Percentiles rank a stretch among this genome's conserved stretches.
Evolutionary conservation across 768 basidiomycete genomes (phyloP).

Genomic region (Pulveroboletus sp.): DNA sequence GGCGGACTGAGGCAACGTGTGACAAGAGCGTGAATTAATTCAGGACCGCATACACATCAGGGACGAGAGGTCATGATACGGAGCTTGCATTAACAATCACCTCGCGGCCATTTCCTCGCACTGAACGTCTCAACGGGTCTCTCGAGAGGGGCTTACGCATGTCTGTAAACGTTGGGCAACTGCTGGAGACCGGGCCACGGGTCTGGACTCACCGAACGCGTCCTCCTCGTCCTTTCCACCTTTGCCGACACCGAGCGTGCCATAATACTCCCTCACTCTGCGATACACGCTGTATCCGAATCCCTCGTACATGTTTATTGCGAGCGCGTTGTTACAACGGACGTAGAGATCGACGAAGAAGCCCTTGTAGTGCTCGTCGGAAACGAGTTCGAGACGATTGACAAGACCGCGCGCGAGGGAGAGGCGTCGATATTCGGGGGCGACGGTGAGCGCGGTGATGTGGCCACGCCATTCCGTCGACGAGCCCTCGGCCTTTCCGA

Average conservation of each 20-base stretch:
- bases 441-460: conserved; percentile 91
- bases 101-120: conserved; percentile 67
- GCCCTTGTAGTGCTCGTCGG: conserved; percentile 73
- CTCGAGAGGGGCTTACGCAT: conserved; percentile 73
- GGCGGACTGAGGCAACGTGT: conserved; percentile 6
- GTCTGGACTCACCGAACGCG: conserved; percentile 71
- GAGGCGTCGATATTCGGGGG: conserved; percentile 87
- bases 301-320: conserved; percentile 88
- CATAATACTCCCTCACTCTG: conserved; percentile 87
- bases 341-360: conserved; percentile 97
- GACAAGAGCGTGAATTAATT: conserved; percentile 1
- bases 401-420: conserved; percentile 86
- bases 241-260: conserved; percentile 66
- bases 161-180: conserved; percentile 30
- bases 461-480: conserved; percentile 85
- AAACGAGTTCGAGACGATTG: conserved; percentile 77
- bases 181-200: neutral
- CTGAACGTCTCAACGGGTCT: conserved; percentile 57
- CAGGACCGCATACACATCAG: conserved; percentile 6
- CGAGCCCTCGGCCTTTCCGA: conserved; percentile 88
- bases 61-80: conserved; percentile 29
- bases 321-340: conserved; percentile 77
- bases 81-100: conserved; percentile 50
- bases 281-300: conserved; percentile 93
- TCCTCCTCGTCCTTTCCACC: conserved; percentile 83